phyloP scores from a whole-genome alignment of 2,329 filamentous ascomycete species.

The Penicillium sp. region DNA sequence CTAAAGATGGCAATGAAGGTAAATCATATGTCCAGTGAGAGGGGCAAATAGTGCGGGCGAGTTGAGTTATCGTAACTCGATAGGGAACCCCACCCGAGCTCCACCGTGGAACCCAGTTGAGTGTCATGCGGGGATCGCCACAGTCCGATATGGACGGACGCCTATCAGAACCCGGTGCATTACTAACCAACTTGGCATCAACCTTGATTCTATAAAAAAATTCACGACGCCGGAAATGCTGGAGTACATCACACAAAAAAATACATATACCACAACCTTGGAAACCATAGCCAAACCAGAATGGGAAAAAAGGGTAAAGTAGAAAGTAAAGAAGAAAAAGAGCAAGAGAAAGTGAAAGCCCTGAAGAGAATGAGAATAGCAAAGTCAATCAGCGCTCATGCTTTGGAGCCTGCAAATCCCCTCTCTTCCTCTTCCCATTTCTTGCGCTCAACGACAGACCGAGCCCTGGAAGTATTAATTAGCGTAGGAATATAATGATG shows the following conservation, averaged over 20 bases:
- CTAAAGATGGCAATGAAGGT: conserved; percentile 11
- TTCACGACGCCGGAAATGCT: conserved; percentile 19
- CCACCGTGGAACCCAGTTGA: conserved; percentile 16
- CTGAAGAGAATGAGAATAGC: background rate
- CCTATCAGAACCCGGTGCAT: conserved; percentile 1
- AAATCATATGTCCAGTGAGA: conserved; percentile 5
- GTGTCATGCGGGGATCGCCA: conserved; percentile 40
- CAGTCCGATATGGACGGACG: conserved; percentile 26
- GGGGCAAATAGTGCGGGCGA: conserved; percentile 10
- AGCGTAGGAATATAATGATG: background rate
- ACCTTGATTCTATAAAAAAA: background rate
- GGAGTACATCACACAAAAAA: conserved; percentile 10
- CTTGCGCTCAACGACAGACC: conserved; percentile 56
- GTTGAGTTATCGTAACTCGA: conserved; percentile 3
- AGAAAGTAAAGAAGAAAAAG: conserved; percentile 4
- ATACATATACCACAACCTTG: conserved; percentile 9
- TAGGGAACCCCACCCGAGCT: conserved; percentile 15
- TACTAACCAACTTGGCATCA: conserved; percentile 2
- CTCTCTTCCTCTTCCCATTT: conserved; percentile 63
- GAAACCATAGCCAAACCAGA: background rate
- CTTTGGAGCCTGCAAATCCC: conserved; percentile 51
- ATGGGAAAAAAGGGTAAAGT: conserved; percentile 3
- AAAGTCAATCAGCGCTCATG: conserved; percentile 6
- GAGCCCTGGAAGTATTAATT: conserved; percentile 41
- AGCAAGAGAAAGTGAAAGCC: background rate